Evolutionary conservation across 257 asterid genomes (phyloP).

Genomic region (Salvia miltiorrhiza): DNA sequence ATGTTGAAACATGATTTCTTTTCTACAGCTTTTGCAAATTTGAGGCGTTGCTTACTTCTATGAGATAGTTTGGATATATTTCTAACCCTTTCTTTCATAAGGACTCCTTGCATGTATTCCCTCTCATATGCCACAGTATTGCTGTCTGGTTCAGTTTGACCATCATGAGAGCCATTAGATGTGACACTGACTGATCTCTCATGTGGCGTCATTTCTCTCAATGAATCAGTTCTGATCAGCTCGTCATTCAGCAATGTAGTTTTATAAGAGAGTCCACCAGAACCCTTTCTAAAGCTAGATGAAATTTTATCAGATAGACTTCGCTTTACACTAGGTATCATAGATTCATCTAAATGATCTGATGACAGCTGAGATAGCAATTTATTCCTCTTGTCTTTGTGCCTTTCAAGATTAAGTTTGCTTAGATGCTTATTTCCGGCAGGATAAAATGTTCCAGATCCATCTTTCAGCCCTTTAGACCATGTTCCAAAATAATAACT

Average conservation of each 20-base stretch:
- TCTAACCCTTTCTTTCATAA: conserved; percentile 68
- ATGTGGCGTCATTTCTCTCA: conserved; percentile 31
- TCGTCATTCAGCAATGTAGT: too few species aligned
- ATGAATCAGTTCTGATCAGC: conserved; percentile 31
- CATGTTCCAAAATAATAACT: conserved; percentile 89
- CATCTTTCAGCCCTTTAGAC: conserved; percentile 91
- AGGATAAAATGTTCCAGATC: conserved; percentile 84
- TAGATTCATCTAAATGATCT: conserved; percentile 38
- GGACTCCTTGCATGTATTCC: conserved; percentile 98
- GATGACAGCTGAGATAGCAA: conserved; percentile 42
- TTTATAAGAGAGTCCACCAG: conserved; percentile 45
- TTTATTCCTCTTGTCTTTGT: conserved; percentile 40
- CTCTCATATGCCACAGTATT: conserved; percentile 68
- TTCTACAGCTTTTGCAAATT: conserved; percentile 56
- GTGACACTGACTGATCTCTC: too few species aligned
- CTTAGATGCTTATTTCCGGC: conserved; percentile 48
- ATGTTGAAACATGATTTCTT: conserved; percentile 45
- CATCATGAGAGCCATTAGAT: conserved; percentile 42
- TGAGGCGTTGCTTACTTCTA: conserved; percentile 48
- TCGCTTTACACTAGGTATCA: conserved; percentile 40
- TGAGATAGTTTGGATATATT: conserved; percentile 42
- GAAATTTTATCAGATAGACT: conserved; percentile 64
- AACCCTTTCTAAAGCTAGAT: conserved; percentile 40
- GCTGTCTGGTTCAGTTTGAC: conserved; percentile 41
- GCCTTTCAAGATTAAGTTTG: conserved; percentile 39